phyloP scores from a whole-genome alignment of 2,329 filamentous ascomycete genomes.

The Colletotrichum cuscutae region DNA sequence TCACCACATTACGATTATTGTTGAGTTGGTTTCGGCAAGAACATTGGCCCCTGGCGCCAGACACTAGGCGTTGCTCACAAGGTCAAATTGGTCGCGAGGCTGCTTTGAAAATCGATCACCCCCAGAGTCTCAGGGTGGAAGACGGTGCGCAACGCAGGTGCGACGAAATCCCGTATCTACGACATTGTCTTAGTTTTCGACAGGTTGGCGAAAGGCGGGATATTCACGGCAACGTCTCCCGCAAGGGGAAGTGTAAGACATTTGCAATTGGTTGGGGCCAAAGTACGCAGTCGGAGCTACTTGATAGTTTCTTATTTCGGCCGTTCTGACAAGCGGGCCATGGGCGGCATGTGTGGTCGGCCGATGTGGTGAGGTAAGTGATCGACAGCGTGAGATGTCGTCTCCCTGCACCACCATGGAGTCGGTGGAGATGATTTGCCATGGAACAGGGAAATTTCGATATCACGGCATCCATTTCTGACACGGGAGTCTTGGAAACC shows the following conservation, averaged over 20 bases:
- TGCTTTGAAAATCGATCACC: background rate
- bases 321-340: background rate
- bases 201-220: background rate
- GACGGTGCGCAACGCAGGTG: no score
- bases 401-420: constrained; percentile 19
- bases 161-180: no score
- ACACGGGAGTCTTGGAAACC: background rate
- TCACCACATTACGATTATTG: background rate
- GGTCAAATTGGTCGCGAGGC: background rate
- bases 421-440: background rate
- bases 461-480: constrained; percentile 1
- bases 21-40: background rate
- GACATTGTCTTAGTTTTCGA: background rate
- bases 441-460: background rate
- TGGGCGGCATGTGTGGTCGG: background rate
- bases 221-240: background rate
- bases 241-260: background rate
- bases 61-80: background rate
- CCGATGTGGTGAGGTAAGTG: background rate
- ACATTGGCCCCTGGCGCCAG: no score
- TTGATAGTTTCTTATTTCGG: background rate
- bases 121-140: no score
- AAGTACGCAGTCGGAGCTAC: background rate
- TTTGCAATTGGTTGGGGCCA: background rate
- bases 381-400: constrained; percentile 13